A percentile compares a stretch with the other conserved stretches of the same genome.
phyloP scores from a whole-genome alignment of 192 early-diverging fungal species.

The Backusella tuberculispora region DNA sequence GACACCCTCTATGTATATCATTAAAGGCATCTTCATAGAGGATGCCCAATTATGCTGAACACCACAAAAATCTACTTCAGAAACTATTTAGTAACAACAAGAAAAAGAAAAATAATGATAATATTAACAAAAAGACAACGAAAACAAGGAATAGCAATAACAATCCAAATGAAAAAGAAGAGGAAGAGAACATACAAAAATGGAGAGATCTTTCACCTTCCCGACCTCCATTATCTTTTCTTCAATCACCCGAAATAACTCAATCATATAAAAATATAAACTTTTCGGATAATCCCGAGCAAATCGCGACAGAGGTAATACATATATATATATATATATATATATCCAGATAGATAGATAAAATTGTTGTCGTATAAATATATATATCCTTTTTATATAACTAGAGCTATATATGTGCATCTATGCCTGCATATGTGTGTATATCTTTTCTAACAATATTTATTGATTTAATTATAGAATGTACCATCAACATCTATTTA shows the following conservation, averaged over 20 bases:
- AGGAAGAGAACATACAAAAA: neutral
- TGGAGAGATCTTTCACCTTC: slow-evolving; percentile 4
- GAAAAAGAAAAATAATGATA: neutral
- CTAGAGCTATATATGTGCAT: too few species aligned
- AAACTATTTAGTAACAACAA: neutral
- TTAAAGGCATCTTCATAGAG: slow-evolving; percentile 6
- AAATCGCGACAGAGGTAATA: neutral
- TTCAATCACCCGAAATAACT: neutral
- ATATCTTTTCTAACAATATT: neutral
- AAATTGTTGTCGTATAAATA: too few species aligned
- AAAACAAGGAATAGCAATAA: too few species aligned
- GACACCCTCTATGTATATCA: neutral
- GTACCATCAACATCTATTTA: neutral
- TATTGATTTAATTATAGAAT: neutral
- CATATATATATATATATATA: neutral
- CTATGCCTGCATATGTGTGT: too few species aligned
- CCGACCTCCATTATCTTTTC: neutral
- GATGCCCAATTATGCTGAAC: neutral
- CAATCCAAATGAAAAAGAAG: too few species aligned
- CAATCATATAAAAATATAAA: neutral
- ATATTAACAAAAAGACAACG: too few species aligned
- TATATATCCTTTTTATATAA: too few species aligned
- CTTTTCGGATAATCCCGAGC: neutral
- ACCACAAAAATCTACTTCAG: neutral
- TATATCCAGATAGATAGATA: neutral